Evolutionary conservation across 2,329 filamentous ascomycete species (phyloP).

Genomic region (Aspergillus fischeri): DNA sequence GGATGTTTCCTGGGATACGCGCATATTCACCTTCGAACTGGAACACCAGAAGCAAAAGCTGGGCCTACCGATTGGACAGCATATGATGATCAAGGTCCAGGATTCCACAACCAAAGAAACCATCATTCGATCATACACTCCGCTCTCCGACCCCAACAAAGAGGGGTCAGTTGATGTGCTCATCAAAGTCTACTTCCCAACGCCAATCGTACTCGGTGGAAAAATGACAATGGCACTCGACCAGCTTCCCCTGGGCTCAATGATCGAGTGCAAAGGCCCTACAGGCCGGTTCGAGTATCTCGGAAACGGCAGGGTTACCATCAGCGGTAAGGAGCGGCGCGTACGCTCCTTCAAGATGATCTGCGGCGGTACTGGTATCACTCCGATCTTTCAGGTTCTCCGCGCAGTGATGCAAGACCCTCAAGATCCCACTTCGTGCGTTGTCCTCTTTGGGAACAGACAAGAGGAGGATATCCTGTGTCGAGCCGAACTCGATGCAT

Average conservation of each 20-base stretch:
- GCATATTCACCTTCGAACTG: constrained; percentile 75
- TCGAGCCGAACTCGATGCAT: constrained; percentile 63
- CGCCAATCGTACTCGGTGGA: constrained; percentile 57
- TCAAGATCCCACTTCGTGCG: constrained; percentile 62
- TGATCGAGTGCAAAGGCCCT: constrained; percentile 81
- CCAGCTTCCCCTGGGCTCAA: constrained; percentile 64
- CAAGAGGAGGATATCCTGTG: constrained; percentile 78
- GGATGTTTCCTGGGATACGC: constrained; percentile 70
- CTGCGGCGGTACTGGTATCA: constrained; percentile 83
- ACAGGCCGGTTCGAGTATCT: constrained; percentile 81
- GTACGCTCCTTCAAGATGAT: constrained; percentile 78
- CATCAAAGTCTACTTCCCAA: constrained; percentile 75
- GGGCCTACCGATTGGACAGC: constrained; percentile 79
- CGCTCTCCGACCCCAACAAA: constrained; percentile 62
- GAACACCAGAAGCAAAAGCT: constrained; percentile 66
- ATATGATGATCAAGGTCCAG: constrained; percentile 76
- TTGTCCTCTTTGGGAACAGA: constrained; percentile 75
- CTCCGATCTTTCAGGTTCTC: constrained; percentile 83
- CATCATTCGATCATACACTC: constrained; percentile 84
- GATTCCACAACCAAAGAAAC: constrained; percentile 65
- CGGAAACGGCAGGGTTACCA: constrained; percentile 58
- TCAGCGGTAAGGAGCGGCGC: constrained; percentile 54
- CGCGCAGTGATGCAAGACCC: constrained; percentile 65
- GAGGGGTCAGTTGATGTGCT: constrained; percentile 68
- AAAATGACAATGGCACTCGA: constrained; percentile 81